These are phyloP conservation scores for Backusella tarrabulga DNA, from an alignment of 192 early-diverging fungal genomes.

Conservation along the genomic window DNA sequence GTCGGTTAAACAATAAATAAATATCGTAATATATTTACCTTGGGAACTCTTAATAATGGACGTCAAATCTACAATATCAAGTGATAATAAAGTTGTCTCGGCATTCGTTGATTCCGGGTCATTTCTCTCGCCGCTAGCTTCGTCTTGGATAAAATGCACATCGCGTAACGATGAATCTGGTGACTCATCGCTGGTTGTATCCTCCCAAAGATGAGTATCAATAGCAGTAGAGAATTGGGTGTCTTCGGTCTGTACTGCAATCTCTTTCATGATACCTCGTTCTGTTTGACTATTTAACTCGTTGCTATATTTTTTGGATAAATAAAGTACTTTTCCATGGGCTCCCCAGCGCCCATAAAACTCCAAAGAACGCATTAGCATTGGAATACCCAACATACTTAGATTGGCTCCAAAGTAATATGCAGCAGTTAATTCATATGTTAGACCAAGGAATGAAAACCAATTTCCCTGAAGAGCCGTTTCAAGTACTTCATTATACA, in stretches of 20 bases:
- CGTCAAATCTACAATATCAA: conserved; percentile 28
- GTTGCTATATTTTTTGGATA: neutral
- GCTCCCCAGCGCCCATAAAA: conserved; percentile 24
- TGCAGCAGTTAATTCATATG: conserved; percentile 16
- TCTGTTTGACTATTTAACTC: neutral
- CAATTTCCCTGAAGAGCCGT: conserved; percentile 9
- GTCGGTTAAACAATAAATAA: neutral
- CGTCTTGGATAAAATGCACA: neutral
- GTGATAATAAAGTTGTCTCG: conserved; percentile 14
- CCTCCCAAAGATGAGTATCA: neutral
- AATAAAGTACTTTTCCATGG: conserved; percentile 18
- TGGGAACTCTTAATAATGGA: conserved; percentile 37
- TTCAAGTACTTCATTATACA: conserved; percentile 16
- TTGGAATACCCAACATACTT: conserved; percentile 13
- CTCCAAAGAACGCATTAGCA: neutral
- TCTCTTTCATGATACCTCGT: neutral
- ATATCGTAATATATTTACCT: neutral
- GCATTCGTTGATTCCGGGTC: neutral
- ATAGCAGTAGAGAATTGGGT: neutral
- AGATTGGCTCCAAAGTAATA: conserved; percentile 16
- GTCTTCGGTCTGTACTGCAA: conserved; percentile 18
- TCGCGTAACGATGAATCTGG: neutral
- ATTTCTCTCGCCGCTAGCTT: neutral
- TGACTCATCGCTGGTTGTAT: conserved; percentile 8
- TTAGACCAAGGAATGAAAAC: conserved; percentile 20